phyloP scores from a whole-genome alignment of 2,329 filamentous ascomycete genomes.

The Hypoxylon sp. region DNA sequence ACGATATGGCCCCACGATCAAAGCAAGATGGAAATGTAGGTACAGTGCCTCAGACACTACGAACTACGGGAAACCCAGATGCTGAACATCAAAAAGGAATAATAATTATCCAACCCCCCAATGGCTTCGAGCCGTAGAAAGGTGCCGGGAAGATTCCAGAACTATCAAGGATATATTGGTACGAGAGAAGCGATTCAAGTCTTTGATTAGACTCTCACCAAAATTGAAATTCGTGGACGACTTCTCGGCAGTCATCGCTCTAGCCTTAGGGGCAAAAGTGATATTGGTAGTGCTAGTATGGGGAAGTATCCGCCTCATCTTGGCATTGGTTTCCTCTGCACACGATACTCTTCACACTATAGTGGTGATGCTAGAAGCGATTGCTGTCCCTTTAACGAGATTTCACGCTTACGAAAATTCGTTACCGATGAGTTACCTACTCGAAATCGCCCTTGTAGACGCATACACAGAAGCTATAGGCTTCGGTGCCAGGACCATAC shows the following conservation, averaged over 20 bases:
- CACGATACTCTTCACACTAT: constrained; percentile 40
- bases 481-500: constrained; percentile 46
- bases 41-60: no score
- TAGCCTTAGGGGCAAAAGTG: constrained; percentile 42
- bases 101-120: constrained; percentile 18
- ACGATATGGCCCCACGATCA: no score
- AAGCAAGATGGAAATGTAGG: no score
- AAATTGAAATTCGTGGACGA: constrained; percentile 43
- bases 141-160: constrained; percentile 35
- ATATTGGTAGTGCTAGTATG: constrained; percentile 43
- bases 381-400: constrained; percentile 43
- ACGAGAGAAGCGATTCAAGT: constrained; percentile 17
- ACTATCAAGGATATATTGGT: constrained; percentile 22
- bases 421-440: constrained; percentile 39
- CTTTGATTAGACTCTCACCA: constrained; percentile 36
- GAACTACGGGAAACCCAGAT: no score
- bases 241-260: constrained; percentile 43
- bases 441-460: constrained; percentile 43
- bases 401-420: constrained; percentile 42
- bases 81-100: no score
- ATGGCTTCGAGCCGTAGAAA: constrained; percentile 36
- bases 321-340: constrained; percentile 38
- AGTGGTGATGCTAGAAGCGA: constrained; percentile 44
- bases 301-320: constrained; percentile 43
- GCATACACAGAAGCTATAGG: constrained; percentile 46